Evolutionary conservation across 257 asterid genomes (phyloP).

Genomic region (Eucommia ulmoides): DNA sequence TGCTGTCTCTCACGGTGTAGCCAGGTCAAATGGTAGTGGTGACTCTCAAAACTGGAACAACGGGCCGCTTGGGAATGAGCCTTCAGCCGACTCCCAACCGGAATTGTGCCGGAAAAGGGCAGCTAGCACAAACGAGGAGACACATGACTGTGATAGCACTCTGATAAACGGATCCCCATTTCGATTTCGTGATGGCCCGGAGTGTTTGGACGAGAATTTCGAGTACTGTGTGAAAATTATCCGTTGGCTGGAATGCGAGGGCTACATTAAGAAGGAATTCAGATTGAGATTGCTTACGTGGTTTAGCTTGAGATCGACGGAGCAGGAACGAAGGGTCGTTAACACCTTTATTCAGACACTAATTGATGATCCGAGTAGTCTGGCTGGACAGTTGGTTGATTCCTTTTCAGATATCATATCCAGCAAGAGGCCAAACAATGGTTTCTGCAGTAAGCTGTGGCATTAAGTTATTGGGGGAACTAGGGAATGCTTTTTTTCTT

Average conservation of each 20-base stretch:
- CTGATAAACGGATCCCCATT: constrained; percentile 67
- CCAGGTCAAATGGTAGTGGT: constrained; percentile 38
- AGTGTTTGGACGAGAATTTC: constrained; percentile 63
- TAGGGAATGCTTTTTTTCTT: background rate
- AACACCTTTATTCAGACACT: constrained; percentile 58
- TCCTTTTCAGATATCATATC: constrained; percentile 41
- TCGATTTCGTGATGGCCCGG: constrained; percentile 30
- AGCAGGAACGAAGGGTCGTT: constrained; percentile 86
- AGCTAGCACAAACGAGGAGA: constrained; percentile 37
- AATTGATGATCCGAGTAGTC: constrained; percentile 63
- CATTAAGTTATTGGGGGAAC: constrained; percentile 17
- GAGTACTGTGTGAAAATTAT: constrained; percentile 77
- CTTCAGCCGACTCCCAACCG: constrained; percentile 46
- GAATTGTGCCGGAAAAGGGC: constrained; percentile 45
- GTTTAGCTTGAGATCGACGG: constrained; percentile 83
- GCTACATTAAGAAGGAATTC: constrained; percentile 60
- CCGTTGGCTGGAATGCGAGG: constrained; percentile 88
- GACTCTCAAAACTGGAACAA: constrained; percentile 40
- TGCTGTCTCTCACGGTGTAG: constrained; percentile 39
- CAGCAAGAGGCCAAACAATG: constrained; percentile 19
- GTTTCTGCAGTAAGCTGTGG: constrained; percentile 25
- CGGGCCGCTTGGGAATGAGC: constrained; percentile 35
- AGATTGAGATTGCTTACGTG: constrained; percentile 81
- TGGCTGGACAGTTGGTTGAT: constrained; percentile 69
- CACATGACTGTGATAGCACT: constrained; percentile 82